A percentile compares a stretch with the other conserved stretches of the same genome.
phyloP scores from a whole-genome alignment of 202 grass and related monocot species.

The Saccharum hybrid region DNA sequence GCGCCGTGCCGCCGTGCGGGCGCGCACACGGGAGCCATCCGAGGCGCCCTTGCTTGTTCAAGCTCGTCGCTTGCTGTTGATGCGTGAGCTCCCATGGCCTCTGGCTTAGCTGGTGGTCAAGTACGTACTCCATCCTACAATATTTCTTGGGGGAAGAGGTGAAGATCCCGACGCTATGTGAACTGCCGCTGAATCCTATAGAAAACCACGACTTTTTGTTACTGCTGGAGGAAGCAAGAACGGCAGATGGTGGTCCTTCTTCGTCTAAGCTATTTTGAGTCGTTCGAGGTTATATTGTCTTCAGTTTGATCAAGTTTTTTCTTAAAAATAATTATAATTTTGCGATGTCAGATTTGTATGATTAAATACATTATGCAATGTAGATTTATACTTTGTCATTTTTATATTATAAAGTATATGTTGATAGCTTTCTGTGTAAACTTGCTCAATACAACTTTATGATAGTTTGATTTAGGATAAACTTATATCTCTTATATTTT shows the following conservation, averaged over 20 bases:
- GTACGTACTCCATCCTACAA: not conserved
- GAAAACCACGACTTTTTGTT: conserved; percentile 44
- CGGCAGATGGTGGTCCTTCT: not conserved
- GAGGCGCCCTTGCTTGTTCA: conserved; percentile 29
- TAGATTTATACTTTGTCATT: too few relatives aligned
- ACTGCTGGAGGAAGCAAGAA: conserved; percentile 53
- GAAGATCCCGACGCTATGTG: conserved; percentile 46
- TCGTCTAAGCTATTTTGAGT: not conserved
- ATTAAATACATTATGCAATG: too few relatives aligned
- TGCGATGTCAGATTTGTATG: too few relatives aligned
- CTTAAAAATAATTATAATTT: too few relatives aligned
- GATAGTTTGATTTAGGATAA: too few relatives aligned
- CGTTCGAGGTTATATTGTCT: not conserved
- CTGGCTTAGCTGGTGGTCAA: conserved; percentile 3
- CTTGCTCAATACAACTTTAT: too few relatives aligned
- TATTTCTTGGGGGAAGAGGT: conserved; percentile 43
- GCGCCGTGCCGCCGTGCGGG: conserved; percentile 22
- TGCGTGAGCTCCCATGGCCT: conserved; percentile 11
- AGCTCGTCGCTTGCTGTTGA: conserved; percentile 37
- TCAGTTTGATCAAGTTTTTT: too few relatives aligned
- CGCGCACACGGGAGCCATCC: not conserved
- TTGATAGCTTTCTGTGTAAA: too few relatives aligned
- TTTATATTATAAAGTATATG: too few relatives aligned
- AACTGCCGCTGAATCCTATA: conserved; percentile 47
- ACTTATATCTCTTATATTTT: too few relatives aligned